Evolutionary conservation across 225 moss, liverwort and hornwort species (phyloP).

Genomic region (Pseudoscleropodium purum): DNA sequence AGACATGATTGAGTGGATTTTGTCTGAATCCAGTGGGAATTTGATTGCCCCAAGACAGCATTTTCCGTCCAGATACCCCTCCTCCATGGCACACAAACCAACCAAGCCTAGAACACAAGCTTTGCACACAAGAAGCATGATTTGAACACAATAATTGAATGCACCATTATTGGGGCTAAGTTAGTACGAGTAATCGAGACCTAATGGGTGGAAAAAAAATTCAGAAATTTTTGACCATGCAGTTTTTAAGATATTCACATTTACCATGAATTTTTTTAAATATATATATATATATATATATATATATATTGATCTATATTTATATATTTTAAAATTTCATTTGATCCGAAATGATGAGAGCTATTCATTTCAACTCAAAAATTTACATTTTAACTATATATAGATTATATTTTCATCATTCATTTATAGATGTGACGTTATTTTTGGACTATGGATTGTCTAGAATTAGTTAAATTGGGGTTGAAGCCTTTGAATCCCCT

Average conservation of each 20-base stretch:
- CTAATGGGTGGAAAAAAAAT: neutral
- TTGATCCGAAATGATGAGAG: too few relatives aligned
- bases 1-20: neutral
- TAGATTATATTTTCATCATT: too few relatives aligned
- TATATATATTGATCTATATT: too few relatives aligned
- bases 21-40: neutral
- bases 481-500: too few relatives aligned
- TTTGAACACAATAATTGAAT: neutral
- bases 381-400: too few relatives aligned
- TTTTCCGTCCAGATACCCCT: neutral
- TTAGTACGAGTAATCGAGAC: neutral
- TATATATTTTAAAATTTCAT: too few relatives aligned
- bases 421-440: too few relatives aligned
- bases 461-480: too few relatives aligned
- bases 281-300: too few relatives aligned
- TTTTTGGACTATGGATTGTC: too few relatives aligned
- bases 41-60: neutral
- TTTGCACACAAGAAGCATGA: neutral
- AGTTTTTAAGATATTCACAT: rapidly evolving
- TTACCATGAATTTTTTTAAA: too few relatives aligned
- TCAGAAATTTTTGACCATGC: rapidly evolving
- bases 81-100: neutral
- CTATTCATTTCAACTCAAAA: too few relatives aligned
- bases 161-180: neutral
- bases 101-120: neutral